These are phyloP conservation scores for Sclerotinia glacialis DNA, from an alignment of 2,329 filamentous ascomycete species.

Conservation along the genomic window DNA sequence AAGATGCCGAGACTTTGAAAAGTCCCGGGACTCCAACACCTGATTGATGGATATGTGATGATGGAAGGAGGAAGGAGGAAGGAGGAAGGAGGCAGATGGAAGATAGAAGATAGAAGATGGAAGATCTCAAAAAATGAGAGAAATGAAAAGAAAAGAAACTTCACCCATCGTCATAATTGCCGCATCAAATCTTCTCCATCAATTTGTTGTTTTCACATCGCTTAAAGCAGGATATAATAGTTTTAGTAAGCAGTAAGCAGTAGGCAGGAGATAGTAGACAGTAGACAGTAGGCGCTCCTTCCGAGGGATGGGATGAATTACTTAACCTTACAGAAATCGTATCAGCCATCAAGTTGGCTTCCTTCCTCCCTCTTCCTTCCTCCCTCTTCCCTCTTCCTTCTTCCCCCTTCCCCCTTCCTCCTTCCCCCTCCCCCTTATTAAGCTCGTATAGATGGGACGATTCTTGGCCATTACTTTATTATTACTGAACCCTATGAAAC, in stretches of 20 bases:
- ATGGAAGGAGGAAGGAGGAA: not conserved
- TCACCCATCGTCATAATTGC: not conserved
- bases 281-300: not conserved
- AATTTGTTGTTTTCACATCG: not conserved
- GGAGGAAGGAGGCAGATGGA: not conserved
- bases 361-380: too few relatives aligned
- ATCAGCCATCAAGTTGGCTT: not conserved
- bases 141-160: not conserved
- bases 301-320: too few relatives aligned
- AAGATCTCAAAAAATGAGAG: not conserved
- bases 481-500: constrained; percentile 1
- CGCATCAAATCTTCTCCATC: not conserved
- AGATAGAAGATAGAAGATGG: not conserved
- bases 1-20: constrained; percentile 12
- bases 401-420: not conserved
- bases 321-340: not conserved
- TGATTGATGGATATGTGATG: not conserved
- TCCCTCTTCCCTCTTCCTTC: not conserved
- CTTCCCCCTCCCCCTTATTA: not conserved
- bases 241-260: not conserved
- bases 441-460: not conserved
- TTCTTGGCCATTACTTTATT: constrained; percentile 1
- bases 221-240: not conserved
- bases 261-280: not conserved
- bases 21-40: constrained; percentile 5